Base-by-base conservation (phyloP, 768 basidiomycete genomes). In the Cystobasidium onofrii region DNA sequence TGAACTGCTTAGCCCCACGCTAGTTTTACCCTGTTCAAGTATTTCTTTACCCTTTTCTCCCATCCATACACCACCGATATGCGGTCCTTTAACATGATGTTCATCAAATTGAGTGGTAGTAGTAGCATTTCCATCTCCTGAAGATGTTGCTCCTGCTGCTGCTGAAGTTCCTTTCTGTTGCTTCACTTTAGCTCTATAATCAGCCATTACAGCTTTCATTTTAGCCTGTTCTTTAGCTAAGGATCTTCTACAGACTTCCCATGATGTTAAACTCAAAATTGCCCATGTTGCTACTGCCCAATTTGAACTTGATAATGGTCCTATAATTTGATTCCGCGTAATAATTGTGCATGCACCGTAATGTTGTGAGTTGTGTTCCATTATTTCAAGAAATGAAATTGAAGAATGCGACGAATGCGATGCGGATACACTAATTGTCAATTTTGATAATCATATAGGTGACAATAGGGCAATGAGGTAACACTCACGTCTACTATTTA, bases 251-350 rank as follows among this genome's bases (percentile, higher is more conserved):
- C 69, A 71, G 10, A 39, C 44, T 44, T 71, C 69, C 69, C 69
- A 71, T 6, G 69, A 71, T 46, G 69, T 71, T 23, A 71, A 31
- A 31, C 50, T 33, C 23, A 71, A 20, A 9, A 71, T n/a, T 15
- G 69, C 50, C 33, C 52, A 71, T 39, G 69, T 41, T n/a, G 69
- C 69, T 52, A 71, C 69, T 60, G 69, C 69, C 69, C 69, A 71
- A 55, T 71, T 71, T 12, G 69, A 71, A 36, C 69, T 71, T 31
- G 69, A 36, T 27, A 71, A 34, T 55, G 69, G 69, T 6, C 69
- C 69, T 71, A 50, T 36, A n/a, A n/a, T n/a, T n/a, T n/a, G 54
- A 18, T 25, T 25, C 7, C 18, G 31, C 12, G 54, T 6, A 57
- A 33, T 4, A 18, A 18, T 6, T 25, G 54, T 57, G 31, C 25